Percentiles rank a stretch among this genome's conserved stretches.
These are phyloP conservation scores for Cercospora sesami DNA, from an alignment of 2,329 filamentous ascomycete genomes.

Conservation along the genomic window DNA sequence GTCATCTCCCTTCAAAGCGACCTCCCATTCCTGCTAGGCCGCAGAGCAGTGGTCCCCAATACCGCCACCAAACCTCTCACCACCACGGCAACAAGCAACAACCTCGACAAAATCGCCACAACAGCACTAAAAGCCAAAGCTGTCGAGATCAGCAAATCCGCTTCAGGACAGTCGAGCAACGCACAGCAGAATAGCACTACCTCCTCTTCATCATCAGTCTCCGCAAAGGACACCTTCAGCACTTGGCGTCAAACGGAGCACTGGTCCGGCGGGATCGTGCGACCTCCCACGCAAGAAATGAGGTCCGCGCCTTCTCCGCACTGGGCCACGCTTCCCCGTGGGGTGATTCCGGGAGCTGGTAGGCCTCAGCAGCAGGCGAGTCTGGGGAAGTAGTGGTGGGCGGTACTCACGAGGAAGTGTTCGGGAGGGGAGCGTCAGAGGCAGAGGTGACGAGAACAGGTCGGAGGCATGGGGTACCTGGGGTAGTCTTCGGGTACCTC, in stretches of 20 bases:
- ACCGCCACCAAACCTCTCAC: neutral
- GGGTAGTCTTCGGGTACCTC: neutral
- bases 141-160: neutral
- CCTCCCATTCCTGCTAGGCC: constrained; percentile 13
- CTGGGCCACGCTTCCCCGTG: constrained; percentile 6
- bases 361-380: neutral
- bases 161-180: neutral
- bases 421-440: neutral
- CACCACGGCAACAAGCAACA: neutral
- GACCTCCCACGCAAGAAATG: constrained; percentile 3
- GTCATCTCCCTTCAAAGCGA: constrained; percentile 18
- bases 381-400: neutral
- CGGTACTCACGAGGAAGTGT: neutral
- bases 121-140: constrained; percentile 15
- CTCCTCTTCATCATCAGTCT: neutral
- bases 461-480: neutral
- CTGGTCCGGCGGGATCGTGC: neutral
- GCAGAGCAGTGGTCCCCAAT: constrained; percentile 5
- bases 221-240: constrained; percentile 1
- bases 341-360: neutral
- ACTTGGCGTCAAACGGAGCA: neutral
- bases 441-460: constrained; percentile 6
- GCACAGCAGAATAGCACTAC: neutral
- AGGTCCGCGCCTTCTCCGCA: constrained; percentile 14
- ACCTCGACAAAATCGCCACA: constrained; percentile 9